Evolutionary conservation across 2,329 filamentous ascomycete genomes (phyloP).

Genomic region (Pleurostoma richardsiae): DNA sequence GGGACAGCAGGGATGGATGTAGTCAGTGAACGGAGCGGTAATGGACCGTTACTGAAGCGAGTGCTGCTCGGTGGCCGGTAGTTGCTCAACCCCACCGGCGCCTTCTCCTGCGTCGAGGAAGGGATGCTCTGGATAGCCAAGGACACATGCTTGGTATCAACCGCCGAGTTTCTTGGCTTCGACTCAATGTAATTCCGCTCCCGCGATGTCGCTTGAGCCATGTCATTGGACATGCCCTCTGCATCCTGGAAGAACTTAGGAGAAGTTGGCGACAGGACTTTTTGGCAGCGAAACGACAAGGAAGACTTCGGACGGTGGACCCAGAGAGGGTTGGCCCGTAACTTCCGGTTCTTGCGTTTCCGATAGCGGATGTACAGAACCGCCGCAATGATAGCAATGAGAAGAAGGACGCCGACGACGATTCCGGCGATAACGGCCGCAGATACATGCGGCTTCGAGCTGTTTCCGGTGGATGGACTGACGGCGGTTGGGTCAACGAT

Average conservation of each 20-base stretch:
- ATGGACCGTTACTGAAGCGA: neutral
- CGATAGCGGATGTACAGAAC: slow-evolving; percentile 39
- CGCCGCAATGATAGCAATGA: slow-evolving; percentile 28
- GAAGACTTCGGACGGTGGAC: slow-evolving; percentile 33
- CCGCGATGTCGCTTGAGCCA: neutral
- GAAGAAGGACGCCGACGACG: slow-evolving; percentile 28
- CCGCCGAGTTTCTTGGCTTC: slow-evolving; percentile 1
- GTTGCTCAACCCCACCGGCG: neutral
- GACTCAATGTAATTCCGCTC: slow-evolving; percentile 6
- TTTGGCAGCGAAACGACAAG: slow-evolving; percentile 47
- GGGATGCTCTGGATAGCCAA: neutral
- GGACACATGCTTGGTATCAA: too few relatives aligned
- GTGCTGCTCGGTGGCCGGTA: neutral
- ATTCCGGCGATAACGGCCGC: slow-evolving; percentile 34
- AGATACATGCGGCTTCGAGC: neutral
- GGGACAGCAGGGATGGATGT: neutral
- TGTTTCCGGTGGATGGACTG: neutral
- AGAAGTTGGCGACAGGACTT: slow-evolving; percentile 33
- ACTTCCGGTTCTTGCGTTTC: slow-evolving; percentile 33
- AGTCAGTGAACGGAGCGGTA: neutral
- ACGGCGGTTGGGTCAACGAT: slow-evolving; percentile 1
- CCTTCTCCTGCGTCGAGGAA: neutral
- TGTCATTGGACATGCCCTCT: neutral
- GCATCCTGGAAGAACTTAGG: slow-evolving; percentile 27
- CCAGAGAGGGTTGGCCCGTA: slow-evolving; percentile 20